Evolutionary conservation across 345 rosid species (phyloP), one percentile per base, ranked within the genome.

Genomic region (Erysimum cheiranthoides): DNA sequence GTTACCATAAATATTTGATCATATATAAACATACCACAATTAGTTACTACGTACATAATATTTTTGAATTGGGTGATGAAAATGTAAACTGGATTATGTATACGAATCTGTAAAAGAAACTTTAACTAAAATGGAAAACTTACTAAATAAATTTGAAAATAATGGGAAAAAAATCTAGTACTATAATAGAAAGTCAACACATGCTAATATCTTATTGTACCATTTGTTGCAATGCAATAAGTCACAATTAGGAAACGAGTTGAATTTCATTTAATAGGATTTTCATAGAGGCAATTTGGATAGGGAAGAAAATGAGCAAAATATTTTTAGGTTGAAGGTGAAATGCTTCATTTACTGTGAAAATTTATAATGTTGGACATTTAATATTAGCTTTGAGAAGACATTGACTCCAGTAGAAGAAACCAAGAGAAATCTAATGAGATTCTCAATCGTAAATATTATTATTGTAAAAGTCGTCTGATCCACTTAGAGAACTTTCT

Each of bases 401-500:
- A 18, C 66, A 12, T 34, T 6, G 50, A 45, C 28, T 30, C 47
- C 56, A 18, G 50, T 25, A 35, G 46, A 50, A 32, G 17, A 45
- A 39, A 38, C 12, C 5, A 45, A 45, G 36, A 47, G 39, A 71
- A 32, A n/a, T 8, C 16, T 31, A 62, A 42, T 21, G 78, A 57
- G 65, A 46, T 11, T 74, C 52, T 46, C 45, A 39, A 10, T 59
- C 5, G 34, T 49, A 45, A 45, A 16, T 45, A 45, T 6, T 45
- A 45, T 46, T 34, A 42, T 28, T 51, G 27, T 28, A 8, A 30
- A 13, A 16, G 28, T 27, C 49, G 17, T 27, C 35, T 31, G 1
- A 28, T 25, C 66, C 9, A 11, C 8, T 77, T 80, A 93, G 42
- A 93, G 93, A 66, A 86, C 90, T 72, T 82, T 88, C 85, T 84